Evolutionary conservation across 805 yeast species (phyloP), one percentile per base, ranked within the genome.

Genomic region (Zygosaccharomyces rouxii): DNA sequence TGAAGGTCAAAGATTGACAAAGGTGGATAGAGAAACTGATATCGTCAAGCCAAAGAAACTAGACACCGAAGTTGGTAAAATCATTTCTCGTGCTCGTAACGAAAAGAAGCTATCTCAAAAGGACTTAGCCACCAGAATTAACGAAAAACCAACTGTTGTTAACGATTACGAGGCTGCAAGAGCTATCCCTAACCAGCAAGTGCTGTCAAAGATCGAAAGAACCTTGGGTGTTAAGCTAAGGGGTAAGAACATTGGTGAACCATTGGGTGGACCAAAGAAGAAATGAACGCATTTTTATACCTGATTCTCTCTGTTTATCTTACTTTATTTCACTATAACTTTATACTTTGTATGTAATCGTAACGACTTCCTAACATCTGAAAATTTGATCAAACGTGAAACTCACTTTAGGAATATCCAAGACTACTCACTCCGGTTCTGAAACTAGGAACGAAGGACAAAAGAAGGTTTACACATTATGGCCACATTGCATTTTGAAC

Each of bases 91-190:
- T 67, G 96, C 86, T 31, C 83, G 99, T 74, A 83, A 81, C 62
- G 97, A 87, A 51, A 89, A 89, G 77, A 80, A 81, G 63, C 67
- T 90, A 66, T 84, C 97, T 7, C 99, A 94, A 71, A 94, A 94
- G 78, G 99, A 94, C 61, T 78, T 94, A 62, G 99, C 99, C 60
- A 89, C 96, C 49, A 86, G 85, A 69, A 79, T 92, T 64, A 92
- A 90, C 68, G 99, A 94, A 74, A 94, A 94, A 76, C 97, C 97
- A 53, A 89, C 84, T 58, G 86, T 94, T 52, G 83, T 94, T 64
- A 90, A 89, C 71, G 99, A 94, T 66, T 94, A 94, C 71, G 99
- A 94, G 75, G 87, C 95, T 48, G 97, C 96, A 51, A 83, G 95
- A 67, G 99, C 96, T 39, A 81, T 86, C 57, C 99, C 99, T 50